Evolutionary conservation across 106 monocot species (phyloP), one percentile per base, ranked within the genome.

Genomic region (Apostasia ramifera): DNA sequence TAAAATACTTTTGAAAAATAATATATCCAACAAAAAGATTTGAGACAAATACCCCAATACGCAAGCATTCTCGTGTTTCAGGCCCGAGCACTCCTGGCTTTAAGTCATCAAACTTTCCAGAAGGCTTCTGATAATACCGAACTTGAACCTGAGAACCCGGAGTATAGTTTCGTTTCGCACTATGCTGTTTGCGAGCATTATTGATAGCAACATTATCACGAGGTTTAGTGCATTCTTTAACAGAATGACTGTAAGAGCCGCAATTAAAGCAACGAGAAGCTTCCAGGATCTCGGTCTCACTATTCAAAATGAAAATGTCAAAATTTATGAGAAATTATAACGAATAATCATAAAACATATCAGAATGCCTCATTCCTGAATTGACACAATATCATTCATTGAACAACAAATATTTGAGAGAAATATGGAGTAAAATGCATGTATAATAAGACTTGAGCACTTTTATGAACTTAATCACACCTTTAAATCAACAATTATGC

Each of bases 221-320:
- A 47, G 92, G 92, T 70, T 79, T 88, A 52, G 84, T 63, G 79
- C 97, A 97, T 11, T 97, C 89, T 81, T 83, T 97, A 53, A 97
- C 59, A n/a, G 89, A 69, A 70, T 97, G 97, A 77, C 85, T 81
- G 54, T 97, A 97, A 6, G 92, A 92, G 60, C 87, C 87, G 71
- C 97, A 97, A 72, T 92, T 97, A 72, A 92, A 97, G 73, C 97
- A 97, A 5, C 97, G 86, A 46, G 92, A 82, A 72, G 82, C 89
- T 67, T 89, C 97, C 37, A 77, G 44, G 55, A 72, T 61, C 44
- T 61, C 70, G 0, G 63, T 40, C 75, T 83, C 76, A 69, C 68
- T 66, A 74, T 49, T 53, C 11, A 71, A 70, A 49, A 49, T 47
- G 2, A 66, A 57, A 55, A 55, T 4, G 26, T 26, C 26, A 26